Base-by-base conservation (phyloP, 2,329 filamentous ascomycete species). In the Pseudocercospora vitis region DNA sequence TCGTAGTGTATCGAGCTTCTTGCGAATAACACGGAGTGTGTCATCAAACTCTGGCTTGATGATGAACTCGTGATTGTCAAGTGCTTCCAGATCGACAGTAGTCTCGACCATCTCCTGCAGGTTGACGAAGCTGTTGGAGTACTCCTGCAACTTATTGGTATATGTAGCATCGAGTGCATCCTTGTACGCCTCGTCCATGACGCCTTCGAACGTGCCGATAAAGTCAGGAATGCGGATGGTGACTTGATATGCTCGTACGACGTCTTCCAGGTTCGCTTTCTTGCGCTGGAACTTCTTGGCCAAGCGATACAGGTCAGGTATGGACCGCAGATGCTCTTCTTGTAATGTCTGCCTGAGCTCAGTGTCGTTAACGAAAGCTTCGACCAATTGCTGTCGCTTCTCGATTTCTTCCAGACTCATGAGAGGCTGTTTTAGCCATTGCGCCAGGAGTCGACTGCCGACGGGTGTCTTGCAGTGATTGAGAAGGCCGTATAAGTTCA, bases 11-110 rank as follows among this genome's bases (percentile, higher is more conserved):
- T 97, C 92, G 1, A 99, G 83, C 69, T 92, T 94, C 74, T 89
- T 91, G 48, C 89, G 85, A 63, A 99, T 95, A n/a, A 89, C 84
- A 14, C 87, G 84, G 31, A 99, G 78, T 50, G 85, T 82, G 54
- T 96, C 91, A 66, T 99, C 94, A 60, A 96, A 99, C 68, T 99
- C 94, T 0, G 95, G 89, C 73, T 97, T 99, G 80, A 99, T 99
- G 65, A 96, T 92, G 74, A 95, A 99, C 69, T 99, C 94, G 68
- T 99, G 94, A 62, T 94, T 91, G 66, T 99, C 92, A 8, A 99
- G 82, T 2, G 94, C 94, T 53, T 96, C 89, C 0, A 99, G 82
- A 67, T 99, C 94, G 11, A 99, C 91, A 0, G 95, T 99, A 1
- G 94, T 96, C 75, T 99, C 94, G 0, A 99, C 94, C 90, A 99